phyloP scores from a whole-genome alignment of 306 rosid species.

The Pyrus pyrifolia region DNA sequence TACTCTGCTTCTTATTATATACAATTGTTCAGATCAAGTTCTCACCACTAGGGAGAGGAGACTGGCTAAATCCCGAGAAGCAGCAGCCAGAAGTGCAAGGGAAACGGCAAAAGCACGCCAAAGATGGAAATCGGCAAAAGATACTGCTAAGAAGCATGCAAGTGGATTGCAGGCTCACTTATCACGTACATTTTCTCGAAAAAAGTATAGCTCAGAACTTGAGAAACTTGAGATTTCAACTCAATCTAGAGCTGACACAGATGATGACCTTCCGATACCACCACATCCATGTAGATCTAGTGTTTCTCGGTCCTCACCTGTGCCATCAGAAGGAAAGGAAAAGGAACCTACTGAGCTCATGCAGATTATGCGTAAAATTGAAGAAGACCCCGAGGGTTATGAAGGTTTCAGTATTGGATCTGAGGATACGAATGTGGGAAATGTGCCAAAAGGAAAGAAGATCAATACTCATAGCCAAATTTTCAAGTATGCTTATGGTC shows the following conservation, averaged over 20 bases:
- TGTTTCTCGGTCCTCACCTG: constrained; percentile 30
- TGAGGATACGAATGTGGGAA: constrained; percentile 17
- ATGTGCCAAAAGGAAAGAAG: constrained; percentile 52
- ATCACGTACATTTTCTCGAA: constrained; percentile 56
- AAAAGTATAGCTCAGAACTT: constrained; percentile 25
- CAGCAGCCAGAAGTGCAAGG: constrained; percentile 85
- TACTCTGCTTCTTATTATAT: constrained; percentile 82
- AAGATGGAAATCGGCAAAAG: constrained; percentile 76
- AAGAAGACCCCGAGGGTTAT: constrained; percentile 41
- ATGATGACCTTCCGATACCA: constrained; percentile 26
- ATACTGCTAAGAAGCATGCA: constrained; percentile 74
- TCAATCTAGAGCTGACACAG: constrained; percentile 30
- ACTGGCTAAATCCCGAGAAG: constrained; percentile 73
- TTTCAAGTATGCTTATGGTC: constrained; percentile 76
- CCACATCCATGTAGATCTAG: constrained; percentile 32
- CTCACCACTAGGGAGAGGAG: constrained; percentile 83
- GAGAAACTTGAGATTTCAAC: constrained; percentile 51
- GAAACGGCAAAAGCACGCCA: constrained; percentile 67
- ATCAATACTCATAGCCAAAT: constrained; percentile 62
- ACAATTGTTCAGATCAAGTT: constrained; percentile 96
- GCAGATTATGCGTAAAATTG: constrained; percentile 50
- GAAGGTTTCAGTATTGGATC: constrained; percentile 31
- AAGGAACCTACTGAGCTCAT: constrained; percentile 36
- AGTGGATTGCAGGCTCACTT: constrained; percentile 78
- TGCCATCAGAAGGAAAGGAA: constrained; percentile 29